phyloP scores from a whole-genome alignment of 2,329 filamentous ascomycete species.

The Onygena corvina region DNA sequence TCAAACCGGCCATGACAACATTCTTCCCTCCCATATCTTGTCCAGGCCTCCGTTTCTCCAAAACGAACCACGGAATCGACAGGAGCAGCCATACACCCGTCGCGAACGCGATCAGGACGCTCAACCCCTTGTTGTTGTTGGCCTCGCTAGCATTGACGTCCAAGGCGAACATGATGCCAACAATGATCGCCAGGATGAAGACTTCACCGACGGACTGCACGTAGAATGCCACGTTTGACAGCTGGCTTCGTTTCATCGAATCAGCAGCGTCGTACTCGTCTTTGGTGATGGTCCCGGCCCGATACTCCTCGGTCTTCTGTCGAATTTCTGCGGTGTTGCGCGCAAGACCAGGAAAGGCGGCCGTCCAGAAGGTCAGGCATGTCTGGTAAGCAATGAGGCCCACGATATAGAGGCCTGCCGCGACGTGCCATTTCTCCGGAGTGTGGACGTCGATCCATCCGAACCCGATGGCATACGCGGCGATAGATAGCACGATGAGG shows the following conservation, averaged over 20 bases:
- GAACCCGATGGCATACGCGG: constrained; percentile 54
- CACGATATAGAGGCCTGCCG: constrained; percentile 52
- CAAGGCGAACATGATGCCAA: constrained; percentile 51
- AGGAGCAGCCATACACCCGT: constrained; percentile 53
- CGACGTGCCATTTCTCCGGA: constrained; percentile 47
- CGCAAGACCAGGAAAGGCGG: constrained; percentile 49
- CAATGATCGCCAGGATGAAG: constrained; percentile 51
- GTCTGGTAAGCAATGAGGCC: constrained; percentile 56
- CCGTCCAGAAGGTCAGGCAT: constrained; percentile 57
- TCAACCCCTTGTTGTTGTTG: constrained; percentile 56
- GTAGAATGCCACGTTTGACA: constrained; percentile 54
- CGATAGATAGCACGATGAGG: constrained; percentile 47
- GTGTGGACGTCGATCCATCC: constrained; percentile 55
- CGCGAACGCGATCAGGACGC: constrained; percentile 53
- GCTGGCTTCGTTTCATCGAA: constrained; percentile 50
- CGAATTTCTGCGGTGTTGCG: constrained; percentile 43
- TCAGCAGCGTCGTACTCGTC: constrained; percentile 51
- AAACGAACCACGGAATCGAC: constrained; percentile 54
- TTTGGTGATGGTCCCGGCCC: constrained; percentile 42
- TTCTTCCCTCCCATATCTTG: constrained; percentile 38
- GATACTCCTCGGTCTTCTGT: constrained; percentile 39
- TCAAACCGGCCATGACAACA: constrained; percentile 47
- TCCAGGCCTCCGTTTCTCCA: constrained; percentile 53
- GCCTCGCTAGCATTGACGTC: constrained; percentile 46
- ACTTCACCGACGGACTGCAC: constrained; percentile 52